Evolutionary conservation across 805 yeast genomes (phyloP).

Genomic region (Yamadazyma akitaensis): DNA sequence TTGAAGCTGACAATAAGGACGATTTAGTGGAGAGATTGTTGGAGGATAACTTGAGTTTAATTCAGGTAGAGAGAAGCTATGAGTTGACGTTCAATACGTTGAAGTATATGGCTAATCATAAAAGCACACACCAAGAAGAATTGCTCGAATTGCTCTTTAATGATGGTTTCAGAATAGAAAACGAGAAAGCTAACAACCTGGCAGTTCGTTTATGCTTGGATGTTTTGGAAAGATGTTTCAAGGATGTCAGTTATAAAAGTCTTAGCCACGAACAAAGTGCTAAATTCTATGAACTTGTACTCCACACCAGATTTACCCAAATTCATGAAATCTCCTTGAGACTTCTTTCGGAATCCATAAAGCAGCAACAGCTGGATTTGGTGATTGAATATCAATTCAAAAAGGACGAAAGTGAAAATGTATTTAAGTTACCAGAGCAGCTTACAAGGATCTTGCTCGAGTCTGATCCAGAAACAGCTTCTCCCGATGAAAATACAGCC

Average conservation of each 20-base stretch:
- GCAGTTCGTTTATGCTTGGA: constrained; percentile 33
- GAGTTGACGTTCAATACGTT: constrained; percentile 49
- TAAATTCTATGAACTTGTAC: constrained; percentile 32
- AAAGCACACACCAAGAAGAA: constrained; percentile 23
- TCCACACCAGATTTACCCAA: constrained; percentile 14
- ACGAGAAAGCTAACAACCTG: constrained; percentile 27
- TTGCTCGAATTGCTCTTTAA: constrained; percentile 42
- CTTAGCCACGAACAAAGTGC: constrained; percentile 13
- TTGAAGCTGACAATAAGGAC: constrained; percentile 4
- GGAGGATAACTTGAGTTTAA: constrained; percentile 44
- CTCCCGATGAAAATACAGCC: constrained; percentile 17
- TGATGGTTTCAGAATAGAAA: constrained; percentile 17
- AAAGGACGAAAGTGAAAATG: constrained; percentile 24
- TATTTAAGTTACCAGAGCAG: constrained; percentile 36
- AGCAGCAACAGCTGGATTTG: constrained; percentile 50
- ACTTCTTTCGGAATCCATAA: constrained; percentile 40
- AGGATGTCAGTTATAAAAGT: neutral
- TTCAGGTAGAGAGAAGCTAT: constrained; percentile 28
- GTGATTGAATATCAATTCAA: constrained; percentile 60
- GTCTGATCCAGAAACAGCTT: constrained; percentile 25
- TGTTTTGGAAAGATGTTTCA: constrained; percentile 29
- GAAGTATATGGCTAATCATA: constrained; percentile 18
- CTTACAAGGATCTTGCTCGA: constrained; percentile 35
- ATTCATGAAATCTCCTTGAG: constrained; percentile 44
- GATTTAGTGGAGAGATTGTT: constrained; percentile 14